A percentile compares a stretch with the other conserved stretches of the same genome.
Evolutionary conservation across 805 yeast genomes (phyloP).

Genomic region (Zygotorulaspora danielsina): DNA sequence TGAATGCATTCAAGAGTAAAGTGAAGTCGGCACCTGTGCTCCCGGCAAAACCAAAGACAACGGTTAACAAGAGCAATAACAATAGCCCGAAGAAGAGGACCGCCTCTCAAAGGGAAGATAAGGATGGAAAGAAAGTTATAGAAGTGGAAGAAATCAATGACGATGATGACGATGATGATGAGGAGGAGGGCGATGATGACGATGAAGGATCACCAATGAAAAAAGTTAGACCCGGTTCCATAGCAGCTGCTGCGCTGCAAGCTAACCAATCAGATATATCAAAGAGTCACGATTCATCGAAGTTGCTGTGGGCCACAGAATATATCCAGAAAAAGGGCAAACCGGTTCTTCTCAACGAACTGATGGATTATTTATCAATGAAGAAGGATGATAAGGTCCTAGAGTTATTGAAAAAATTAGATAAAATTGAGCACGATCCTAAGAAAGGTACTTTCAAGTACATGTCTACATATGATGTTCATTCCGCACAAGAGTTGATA

Average conservation of each 20-base stretch:
- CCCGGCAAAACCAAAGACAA: conserved; percentile 35
- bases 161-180: conserved; percentile 24
- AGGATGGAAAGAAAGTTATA: conserved; percentile 2
- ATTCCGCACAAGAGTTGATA: conserved; percentile 71
- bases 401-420: conserved; percentile 68
- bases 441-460: conserved; percentile 69
- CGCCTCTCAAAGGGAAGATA: conserved; percentile 12
- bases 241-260: conserved; percentile 33
- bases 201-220: conserved; percentile 27
- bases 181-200: conserved; percentile 21
- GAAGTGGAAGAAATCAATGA: conserved; percentile 7
- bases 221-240: conserved; percentile 32
- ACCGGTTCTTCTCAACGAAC: conserved; percentile 62
- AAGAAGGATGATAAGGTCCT: conserved; percentile 59
- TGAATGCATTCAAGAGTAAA: conserved; percentile 60
- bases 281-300: conserved; percentile 67
- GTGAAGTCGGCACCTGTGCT: conserved; percentile 55
- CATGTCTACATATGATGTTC: conserved; percentile 82
- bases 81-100: conserved; percentile 16
- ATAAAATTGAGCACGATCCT: conserved; percentile 67
- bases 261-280: conserved; percentile 30
- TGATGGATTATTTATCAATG: conserved; percentile 60
- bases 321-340: conserved; percentile 66
- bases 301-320: conserved; percentile 86
- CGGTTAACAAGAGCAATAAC: conserved; percentile 17